Conservation (phyloP, 805 yeast genomes). For the Myxozyma kluyveri region DNA sequence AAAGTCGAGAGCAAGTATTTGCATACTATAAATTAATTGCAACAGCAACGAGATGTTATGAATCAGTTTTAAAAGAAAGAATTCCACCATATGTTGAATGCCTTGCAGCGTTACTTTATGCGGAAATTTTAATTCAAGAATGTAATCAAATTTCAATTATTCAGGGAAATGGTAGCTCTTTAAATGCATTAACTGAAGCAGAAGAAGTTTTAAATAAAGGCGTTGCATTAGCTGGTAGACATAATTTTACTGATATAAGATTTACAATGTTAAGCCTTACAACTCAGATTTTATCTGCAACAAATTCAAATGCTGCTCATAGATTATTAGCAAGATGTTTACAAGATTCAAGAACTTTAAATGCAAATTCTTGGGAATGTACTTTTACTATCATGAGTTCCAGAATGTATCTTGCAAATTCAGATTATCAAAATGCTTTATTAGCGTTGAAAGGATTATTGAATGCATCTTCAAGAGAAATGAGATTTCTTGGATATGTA, state of each 20-base stretch:
- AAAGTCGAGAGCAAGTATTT: slow-evolving; percentile 17
- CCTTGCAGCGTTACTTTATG: slow-evolving; percentile 24
- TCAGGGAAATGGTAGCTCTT: too few species aligned
- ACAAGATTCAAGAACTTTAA: slow-evolving; percentile 16
- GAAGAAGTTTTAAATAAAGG: slow-evolving; percentile 28
- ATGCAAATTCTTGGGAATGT: slow-evolving; percentile 12
- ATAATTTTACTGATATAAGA: slow-evolving; percentile 21
- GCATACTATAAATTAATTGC: slow-evolving; percentile 25
- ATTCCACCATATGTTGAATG: slow-evolving; percentile 27
- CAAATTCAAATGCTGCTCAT: slow-evolving; percentile 20
- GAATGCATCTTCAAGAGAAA: slow-evolving; percentile 21
- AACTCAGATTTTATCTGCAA: slow-evolving; percentile 13
- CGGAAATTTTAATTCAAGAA: slow-evolving; percentile 18
- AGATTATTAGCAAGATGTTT: slow-evolving; percentile 14
- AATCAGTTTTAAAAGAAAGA: slow-evolving; percentile 23
- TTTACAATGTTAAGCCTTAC: slow-evolving; percentile 25
- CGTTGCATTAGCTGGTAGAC: slow-evolving; percentile 22
- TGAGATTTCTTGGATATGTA: slow-evolving; percentile 12
- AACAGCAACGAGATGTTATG: slow-evolving; percentile 25
- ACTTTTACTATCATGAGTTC: slow-evolving; percentile 16
- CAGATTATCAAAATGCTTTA: slow-evolving; percentile 1
- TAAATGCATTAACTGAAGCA: slow-evolving; percentile 15
- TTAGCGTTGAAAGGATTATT: slow-evolving; percentile 10
- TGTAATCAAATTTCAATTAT: too few species aligned
- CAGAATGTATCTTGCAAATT: slow-evolving; percentile 1